Conservation (phyloP, 2,329 filamentous ascomycete species). For the Colletotrichum sp. region DNA sequence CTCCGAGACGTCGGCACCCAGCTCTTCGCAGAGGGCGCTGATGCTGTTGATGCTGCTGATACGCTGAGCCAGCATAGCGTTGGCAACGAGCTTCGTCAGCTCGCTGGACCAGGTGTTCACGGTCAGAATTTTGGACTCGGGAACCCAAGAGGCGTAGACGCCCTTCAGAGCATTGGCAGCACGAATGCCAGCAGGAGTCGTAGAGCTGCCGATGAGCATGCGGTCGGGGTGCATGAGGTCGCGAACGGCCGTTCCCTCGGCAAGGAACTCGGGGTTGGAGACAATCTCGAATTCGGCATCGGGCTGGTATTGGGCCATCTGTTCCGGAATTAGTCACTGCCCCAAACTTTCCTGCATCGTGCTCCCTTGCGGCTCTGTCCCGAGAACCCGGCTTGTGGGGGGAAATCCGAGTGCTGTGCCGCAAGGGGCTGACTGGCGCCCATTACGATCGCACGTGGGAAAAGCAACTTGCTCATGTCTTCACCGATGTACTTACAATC, state of each 20-base stretch:
- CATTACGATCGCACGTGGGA: neutral
- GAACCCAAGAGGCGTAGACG: conserved; percentile 76
- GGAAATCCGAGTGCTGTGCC: neutral
- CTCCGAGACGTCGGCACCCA: conserved; percentile 77
- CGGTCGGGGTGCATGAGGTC: conserved; percentile 75
- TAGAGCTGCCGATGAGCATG: conserved; percentile 74
- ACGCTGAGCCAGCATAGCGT: conserved; percentile 80
- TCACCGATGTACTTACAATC: conserved; percentile 55
- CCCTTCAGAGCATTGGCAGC: conserved; percentile 69
- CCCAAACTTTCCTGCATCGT: neutral
- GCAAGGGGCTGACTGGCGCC: neutral
- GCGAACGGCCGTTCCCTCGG: conserved; percentile 76
- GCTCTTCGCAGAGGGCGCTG: conserved; percentile 79
- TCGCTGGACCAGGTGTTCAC: conserved; percentile 81
- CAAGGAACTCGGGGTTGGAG: conserved; percentile 82
- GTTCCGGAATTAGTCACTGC: neutral
- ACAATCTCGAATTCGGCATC: conserved; percentile 75
- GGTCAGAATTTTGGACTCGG: conserved; percentile 68
- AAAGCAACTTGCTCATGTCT: neutral
- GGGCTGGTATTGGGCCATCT: conserved; percentile 65
- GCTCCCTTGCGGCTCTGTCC: neutral
- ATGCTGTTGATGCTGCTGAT: conserved; percentile 84
- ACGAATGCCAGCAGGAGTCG: conserved; percentile 61
- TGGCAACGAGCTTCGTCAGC: conserved; percentile 78
- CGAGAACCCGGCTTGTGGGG: neutral